Percentiles rank a stretch among this genome's conserved stretches.
phyloP scores from a whole-genome alignment of 2,329 filamentous ascomycete genomes.

The Pseudonectria buxi region DNA sequence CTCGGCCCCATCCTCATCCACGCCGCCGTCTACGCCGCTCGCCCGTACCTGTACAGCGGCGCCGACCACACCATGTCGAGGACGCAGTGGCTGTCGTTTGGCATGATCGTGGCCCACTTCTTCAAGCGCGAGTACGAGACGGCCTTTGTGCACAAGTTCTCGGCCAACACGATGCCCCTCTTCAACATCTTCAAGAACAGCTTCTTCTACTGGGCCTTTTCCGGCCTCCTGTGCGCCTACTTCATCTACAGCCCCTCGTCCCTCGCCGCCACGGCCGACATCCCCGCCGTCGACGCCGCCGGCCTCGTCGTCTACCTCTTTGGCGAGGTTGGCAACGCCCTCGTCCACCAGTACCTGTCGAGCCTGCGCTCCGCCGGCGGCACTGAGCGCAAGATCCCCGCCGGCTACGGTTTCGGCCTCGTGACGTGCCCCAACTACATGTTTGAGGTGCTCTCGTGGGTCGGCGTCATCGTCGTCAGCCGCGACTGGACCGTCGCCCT shows the following conservation, averaged over 20 bases:
- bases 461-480: conserved; percentile 72
- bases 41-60: conserved; percentile 53
- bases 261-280: conserved; percentile 50
- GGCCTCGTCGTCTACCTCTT: conserved; percentile 68
- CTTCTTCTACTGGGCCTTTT: conserved; percentile 84
- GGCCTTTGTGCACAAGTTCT: conserved; percentile 90
- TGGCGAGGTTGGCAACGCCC: conserved; percentile 73
- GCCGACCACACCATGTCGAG: conserved; percentile 46
- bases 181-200: conserved; percentile 93
- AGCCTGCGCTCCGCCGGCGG: conserved; percentile 70
- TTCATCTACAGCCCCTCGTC: conserved; percentile 77
- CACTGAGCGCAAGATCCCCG: conserved; percentile 81
- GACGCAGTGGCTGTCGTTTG: conserved; percentile 67
- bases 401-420: conserved; percentile 72
- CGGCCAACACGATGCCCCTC: conserved; percentile 85
- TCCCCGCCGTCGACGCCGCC: conserved; percentile 50
- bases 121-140: conserved; percentile 94
- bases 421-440: conserved; percentile 98
- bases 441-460: conserved; percentile 84
- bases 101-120: conserved; percentile 76
- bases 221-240: conserved; percentile 73
- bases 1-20: conserved; percentile 87
- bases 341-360: conserved; percentile 72
- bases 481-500: conserved; percentile 71
- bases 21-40: conserved; percentile 62